Percentiles rank a stretch among this genome's conserved stretches.
Conservation (phyloP, 2,329 filamentous ascomycete genomes). For the Ophiostoma montium region DNA sequence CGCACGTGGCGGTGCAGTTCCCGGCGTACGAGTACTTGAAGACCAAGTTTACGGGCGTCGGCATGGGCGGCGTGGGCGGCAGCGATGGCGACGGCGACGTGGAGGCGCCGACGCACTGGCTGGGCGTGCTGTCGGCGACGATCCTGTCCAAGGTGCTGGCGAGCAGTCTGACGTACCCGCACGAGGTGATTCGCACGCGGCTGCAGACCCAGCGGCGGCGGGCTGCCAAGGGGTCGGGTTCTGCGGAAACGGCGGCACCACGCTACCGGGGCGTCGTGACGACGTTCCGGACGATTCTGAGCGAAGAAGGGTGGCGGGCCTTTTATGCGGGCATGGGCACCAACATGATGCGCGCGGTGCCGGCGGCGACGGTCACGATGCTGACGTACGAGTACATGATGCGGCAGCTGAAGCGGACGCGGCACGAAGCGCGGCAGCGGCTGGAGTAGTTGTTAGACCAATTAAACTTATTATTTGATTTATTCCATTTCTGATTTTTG, state of each 20-base stretch:
- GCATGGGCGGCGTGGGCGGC: conserved; percentile 59
- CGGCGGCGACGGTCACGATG: conserved; percentile 93
- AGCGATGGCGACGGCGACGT: conserved; percentile 24
- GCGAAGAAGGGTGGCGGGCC: conserved; percentile 87
- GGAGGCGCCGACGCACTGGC: conserved; percentile 53
- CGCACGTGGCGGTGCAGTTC: conserved; percentile 94
- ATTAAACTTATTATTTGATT: too few species aligned
- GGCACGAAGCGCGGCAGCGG: conserved; percentile 25
- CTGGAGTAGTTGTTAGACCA: conserved; percentile 10
- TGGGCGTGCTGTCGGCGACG: conserved; percentile 75
- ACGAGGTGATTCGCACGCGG: conserved; percentile 87
- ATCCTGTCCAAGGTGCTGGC: conserved; percentile 90
- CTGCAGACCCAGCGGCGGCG: conserved; percentile 84
- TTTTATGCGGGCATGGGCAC: conserved; percentile 97
- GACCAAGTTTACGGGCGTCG: conserved; percentile 73
- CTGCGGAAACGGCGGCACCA: conserved; percentile 23
- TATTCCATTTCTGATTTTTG: too few species aligned
- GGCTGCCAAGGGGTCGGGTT: conserved; percentile 7
- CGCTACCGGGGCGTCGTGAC: conserved; percentile 67
- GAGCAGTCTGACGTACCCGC: conserved; percentile 89
- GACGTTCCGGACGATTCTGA: conserved; percentile 72
- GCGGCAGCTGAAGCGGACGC: conserved; percentile 33
- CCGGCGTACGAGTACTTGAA: conserved; percentile 92
- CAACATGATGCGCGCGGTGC: conserved; percentile 91
- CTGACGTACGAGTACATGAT: conserved; percentile 80